Evolutionary conservation across 805 yeast genomes (phyloP), one percentile per base, ranked within the genome.

Genomic region (Candida germanica): DNA sequence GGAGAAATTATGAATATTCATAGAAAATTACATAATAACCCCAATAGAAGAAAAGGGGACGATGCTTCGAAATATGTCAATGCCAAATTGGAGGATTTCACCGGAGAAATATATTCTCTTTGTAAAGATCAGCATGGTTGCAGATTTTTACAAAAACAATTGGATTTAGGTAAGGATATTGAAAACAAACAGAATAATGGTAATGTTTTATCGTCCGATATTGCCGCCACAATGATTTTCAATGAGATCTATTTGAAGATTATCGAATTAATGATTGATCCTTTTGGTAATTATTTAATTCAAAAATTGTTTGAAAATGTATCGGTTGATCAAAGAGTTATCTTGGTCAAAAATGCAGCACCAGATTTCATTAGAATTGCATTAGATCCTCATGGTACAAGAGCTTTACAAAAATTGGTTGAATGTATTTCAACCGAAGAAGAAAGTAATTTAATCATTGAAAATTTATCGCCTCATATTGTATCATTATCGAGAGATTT

Each of bases 51-150:
- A 37, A 67, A 60, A 40, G 79, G 79, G 21, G 91, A 83, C 46
- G 91, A 83, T 52, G 84, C 85, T 2, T 29, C 86, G 5, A 78
- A 76, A 53, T 84, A 79, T 48, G 69, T 77, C 27, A 79, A 82
- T 59, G 84, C 88, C 13, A 69, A 74, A 31, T 61, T 84, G 43
- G 77, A 72, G 31, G 88, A 84, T 48, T 84, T 81, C 53, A 63
- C 73, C 12, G 87, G 87, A 30, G 80, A 79, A 39, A 82, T 91
- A 35, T 84, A 77, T 53, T 73, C 85, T 1, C 68, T 93, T 44
- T 89, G 98, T 64, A 87, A 82, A 53, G 98, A 91, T 57, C 98
- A 91, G 63, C 96, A 91, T 56, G 98, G 98, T 6, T 91, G 98
- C 56, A 72, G 98, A 40, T 88, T 85, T 57, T 65, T 91, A 44